Evolutionary conservation across 2,329 filamentous ascomycete species (phyloP), one percentile per base, ranked within the genome.

Genomic region (Parastagonospora avenae): DNA sequence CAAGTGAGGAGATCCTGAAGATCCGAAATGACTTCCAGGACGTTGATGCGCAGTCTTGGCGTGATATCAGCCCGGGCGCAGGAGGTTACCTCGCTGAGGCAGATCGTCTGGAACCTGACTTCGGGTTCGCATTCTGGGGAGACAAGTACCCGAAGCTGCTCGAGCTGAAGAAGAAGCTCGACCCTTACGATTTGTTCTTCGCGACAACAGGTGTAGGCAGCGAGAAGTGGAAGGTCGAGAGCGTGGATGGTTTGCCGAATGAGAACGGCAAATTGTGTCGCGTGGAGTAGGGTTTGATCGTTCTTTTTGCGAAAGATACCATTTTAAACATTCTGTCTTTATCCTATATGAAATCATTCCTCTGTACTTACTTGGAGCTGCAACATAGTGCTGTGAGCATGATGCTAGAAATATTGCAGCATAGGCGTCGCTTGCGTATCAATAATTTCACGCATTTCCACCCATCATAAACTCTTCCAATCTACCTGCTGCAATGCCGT

Each of bases 241-340:
- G 67, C 31, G 59, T 65, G 4, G 68, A 71, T 47, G 67, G 68
- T 2, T 30, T 72, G 32, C 67, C 67, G 4, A 72, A 72, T 40
- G 68, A 73, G 57, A 71, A 73, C 32, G 70, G 70, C 8, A 71
- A 70, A 52, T 41, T 73, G 28, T 72, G 70, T 46, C 61, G 70
- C 11, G 68, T 70, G 28, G 47, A 51, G 28, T 37, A 37, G 24
- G 8, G 4, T 31, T 44, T 11, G 27, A 15, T 28, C 28, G 28
- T 7, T 24, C 36, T 28, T 2, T 15, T 10, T 35, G 2, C 15
- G 12, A 31, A 27, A 27, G 12, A 40, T 40, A 41, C 44, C 28
- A 40, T 15, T 8, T 37, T 9, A 14, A 16, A 14, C 35, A 37
- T n/a, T 37, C 12, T 37, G 2, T 8, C 30, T 38, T 42, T 24